A percentile compares a stretch with the other conserved stretches of the same genome.
Conservation (phyloP, 2,329 filamentous ascomycete species). For the Diaporthe longicolla region DNA sequence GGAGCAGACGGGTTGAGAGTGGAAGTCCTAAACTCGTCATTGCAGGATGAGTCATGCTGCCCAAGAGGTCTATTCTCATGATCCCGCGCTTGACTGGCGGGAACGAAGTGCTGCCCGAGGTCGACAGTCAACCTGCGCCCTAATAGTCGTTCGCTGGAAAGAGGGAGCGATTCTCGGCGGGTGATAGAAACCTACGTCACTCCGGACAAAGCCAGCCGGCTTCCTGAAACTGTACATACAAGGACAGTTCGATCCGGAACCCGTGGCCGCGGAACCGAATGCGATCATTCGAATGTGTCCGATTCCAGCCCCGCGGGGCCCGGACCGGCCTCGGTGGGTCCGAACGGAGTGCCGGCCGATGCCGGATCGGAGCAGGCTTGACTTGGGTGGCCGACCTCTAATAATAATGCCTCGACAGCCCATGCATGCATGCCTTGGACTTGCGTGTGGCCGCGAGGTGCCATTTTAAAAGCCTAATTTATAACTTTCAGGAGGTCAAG, state of each 20-base stretch:
- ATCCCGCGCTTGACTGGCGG: slow-evolving; percentile 11
- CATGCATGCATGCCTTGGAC: too few species aligned
- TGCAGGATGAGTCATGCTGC: slow-evolving; percentile 12
- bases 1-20: not conserved
- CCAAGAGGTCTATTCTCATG: not conserved
- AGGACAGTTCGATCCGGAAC: not conserved
- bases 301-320: not conserved
- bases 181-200: not conserved
- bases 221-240: not conserved
- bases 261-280: not conserved
- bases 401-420: not conserved
- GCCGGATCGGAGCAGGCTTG: slow-evolving; percentile 8
- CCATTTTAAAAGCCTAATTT: too few species aligned
- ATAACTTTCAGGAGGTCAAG: not conserved
- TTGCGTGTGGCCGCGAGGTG: too few species aligned
- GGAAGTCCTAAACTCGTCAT: not conserved
- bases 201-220: not conserved
- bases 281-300: not conserved
- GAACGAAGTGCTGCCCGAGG: not conserved
- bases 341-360: slow-evolving; percentile 28
- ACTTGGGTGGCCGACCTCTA: not conserved
- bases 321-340: slow-evolving; percentile 18
- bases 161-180: not conserved
- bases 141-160: too few species aligned
- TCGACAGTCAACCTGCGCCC: slow-evolving; percentile 9